phyloP scores from a whole-genome alignment of 768 basidiomycete species.

The Boletus fagicola region DNA sequence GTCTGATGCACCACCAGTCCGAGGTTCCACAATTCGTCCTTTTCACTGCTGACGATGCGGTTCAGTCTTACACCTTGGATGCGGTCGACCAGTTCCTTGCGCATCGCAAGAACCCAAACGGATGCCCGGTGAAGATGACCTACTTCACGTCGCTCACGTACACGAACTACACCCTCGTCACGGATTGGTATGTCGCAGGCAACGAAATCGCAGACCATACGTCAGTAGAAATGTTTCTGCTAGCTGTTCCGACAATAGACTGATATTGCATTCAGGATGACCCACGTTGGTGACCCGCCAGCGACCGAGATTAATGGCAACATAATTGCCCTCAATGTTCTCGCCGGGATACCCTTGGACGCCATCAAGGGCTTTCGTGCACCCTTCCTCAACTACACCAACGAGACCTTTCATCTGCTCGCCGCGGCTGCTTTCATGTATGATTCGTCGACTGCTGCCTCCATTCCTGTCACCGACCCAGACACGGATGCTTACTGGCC shows the following conservation, averaged over 20 bases:
- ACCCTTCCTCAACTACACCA: conserved; percentile 2
- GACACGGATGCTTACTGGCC: conserved; percentile 8
- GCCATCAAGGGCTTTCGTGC: neutral
- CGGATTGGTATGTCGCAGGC: conserved; percentile 5
- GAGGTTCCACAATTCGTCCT: conserved; percentile 1
- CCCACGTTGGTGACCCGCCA: neutral
- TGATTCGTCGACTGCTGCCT: neutral
- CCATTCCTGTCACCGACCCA: conserved; percentile 2
- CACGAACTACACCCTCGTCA: conserved; percentile 8
- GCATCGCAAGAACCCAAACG: conserved; percentile 1
- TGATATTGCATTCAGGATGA: neutral
- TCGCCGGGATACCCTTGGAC: neutral
- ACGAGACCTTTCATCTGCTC: neutral
- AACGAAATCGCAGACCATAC: conserved; percentile 9
- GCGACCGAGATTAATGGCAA: conserved; percentile 5
- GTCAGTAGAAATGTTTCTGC: neutral
- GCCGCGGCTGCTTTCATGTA: neutral
- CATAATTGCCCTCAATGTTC: neutral
- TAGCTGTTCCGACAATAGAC: neutral
- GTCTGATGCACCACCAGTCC: neutral
- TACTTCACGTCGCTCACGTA: conserved; percentile 8
- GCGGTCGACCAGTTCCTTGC: conserved; percentile 2
- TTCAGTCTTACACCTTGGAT: conserved; percentile 1
- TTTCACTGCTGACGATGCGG: conserved; percentile 2
- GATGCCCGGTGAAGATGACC: neutral